phyloP scores from a whole-genome alignment of 2,329 filamentous ascomycete genomes.

The Trichoderma atroviride region DNA sequence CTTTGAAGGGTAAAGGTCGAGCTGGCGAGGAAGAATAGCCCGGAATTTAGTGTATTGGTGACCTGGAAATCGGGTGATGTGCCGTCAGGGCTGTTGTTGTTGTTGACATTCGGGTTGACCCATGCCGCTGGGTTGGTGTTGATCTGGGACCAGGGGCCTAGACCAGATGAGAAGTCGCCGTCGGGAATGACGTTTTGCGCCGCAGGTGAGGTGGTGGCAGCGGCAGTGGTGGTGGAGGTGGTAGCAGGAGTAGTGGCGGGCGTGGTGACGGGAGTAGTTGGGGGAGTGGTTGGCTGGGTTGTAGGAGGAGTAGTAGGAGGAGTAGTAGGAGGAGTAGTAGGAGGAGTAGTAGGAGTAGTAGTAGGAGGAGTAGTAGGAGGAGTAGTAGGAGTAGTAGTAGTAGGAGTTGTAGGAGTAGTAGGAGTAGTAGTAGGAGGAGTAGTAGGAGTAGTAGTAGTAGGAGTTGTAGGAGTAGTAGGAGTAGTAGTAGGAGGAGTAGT shows the following conservation, averaged over 20 bases:
- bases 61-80: neutral
- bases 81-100: neutral
- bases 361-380: neutral
- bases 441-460: neutral
- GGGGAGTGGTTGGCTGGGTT: neutral
- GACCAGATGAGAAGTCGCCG: constrained; percentile 11
- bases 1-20: neutral
- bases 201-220: neutral
- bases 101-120: neutral
- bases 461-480: neutral
- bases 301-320: neutral
- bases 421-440: neutral
- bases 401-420: neutral
- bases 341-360: neutral
- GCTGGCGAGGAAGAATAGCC: neutral
- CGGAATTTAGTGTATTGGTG: neutral
- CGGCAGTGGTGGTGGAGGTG: neutral
- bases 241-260: neutral
- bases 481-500: neutral
- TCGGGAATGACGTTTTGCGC: constrained; percentile 4
- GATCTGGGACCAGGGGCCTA: neutral
- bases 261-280: neutral
- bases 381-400: neutral
- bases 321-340: neutral
- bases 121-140: neutral